Percentiles rank a stretch among this genome's conserved stretches.
These are phyloP conservation scores for Arabis alpina DNA, from an alignment of 345 rosid species.

Conservation along the genomic window DNA sequence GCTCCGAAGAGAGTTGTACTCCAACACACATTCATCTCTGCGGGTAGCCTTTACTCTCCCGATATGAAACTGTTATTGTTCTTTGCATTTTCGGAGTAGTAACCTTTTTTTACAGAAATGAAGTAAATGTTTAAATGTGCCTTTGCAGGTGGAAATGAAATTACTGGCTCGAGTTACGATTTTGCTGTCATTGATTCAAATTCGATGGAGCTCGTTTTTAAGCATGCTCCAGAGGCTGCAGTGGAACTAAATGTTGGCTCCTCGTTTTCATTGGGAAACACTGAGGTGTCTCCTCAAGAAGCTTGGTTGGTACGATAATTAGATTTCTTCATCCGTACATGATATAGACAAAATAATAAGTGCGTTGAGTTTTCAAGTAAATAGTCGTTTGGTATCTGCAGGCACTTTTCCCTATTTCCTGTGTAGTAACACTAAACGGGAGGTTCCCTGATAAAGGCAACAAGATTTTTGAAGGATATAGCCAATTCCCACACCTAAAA, in stretches of 20 bases:
- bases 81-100: background rate
- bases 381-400: slow-evolving; percentile 39
- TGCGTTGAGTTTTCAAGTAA: background rate
- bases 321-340: background rate
- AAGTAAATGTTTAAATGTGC: slow-evolving; percentile 6
- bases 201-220: slow-evolving; percentile 69
- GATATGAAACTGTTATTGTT: background rate
- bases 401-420: slow-evolving; percentile 78
- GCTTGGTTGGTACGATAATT: slow-evolving; percentile 68
- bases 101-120: background rate
- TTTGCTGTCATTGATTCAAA: slow-evolving; percentile 85
- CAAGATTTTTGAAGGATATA: slow-evolving; percentile 54
- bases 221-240: slow-evolving; percentile 73
- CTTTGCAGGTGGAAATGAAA: slow-evolving; percentile 61
- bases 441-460: slow-evolving; percentile 75
- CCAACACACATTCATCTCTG: slow-evolving; percentile 74
- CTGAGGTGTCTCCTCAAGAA: slow-evolving; percentile 52
- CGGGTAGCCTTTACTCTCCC: slow-evolving; percentile 52
- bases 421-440: slow-evolving; percentile 68
- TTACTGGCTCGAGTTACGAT: slow-evolving; percentile 70
- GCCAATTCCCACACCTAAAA: slow-evolving; percentile 63
- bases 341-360: background rate
- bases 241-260: slow-evolving; percentile 56
- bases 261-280: slow-evolving; percentile 56
- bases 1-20: slow-evolving; percentile 94